A percentile compares a stretch with the other conserved stretches of the same genome.
Evolutionary conservation across 768 basidiomycete species (phyloP).

Genomic region (Leccinum boreale): DNA sequence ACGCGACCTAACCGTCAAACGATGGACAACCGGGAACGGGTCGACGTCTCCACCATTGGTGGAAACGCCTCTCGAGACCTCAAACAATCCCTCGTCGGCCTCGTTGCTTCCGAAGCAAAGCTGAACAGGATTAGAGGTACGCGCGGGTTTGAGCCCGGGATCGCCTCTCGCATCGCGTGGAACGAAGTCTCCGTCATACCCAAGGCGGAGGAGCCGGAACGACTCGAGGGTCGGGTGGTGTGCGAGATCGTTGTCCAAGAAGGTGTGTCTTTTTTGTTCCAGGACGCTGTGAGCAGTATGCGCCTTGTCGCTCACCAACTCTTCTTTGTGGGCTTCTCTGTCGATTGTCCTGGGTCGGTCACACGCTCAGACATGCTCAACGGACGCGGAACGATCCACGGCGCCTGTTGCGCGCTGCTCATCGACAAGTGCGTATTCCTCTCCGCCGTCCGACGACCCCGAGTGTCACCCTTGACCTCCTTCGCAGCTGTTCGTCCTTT

Average conservation of each 20-base stretch:
- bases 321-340: not conserved
- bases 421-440: conserved; percentile 45
- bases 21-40: conserved; percentile 13
- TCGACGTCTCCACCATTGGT: conserved; percentile 20
- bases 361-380: conserved; percentile 51
- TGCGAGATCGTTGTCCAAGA: conserved; percentile 40
- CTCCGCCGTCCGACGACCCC: not conserved
- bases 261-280: conserved; percentile 28
- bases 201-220: conserved; percentile 44
- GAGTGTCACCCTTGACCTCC: not conserved
- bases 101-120: conserved; percentile 11
- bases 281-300: not conserved
- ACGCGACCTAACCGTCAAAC: not conserved
- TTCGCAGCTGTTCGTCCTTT: conserved; percentile 47
- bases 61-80: conserved; percentile 29
- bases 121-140: conserved; percentile 5
- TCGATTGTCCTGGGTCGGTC: not conserved
- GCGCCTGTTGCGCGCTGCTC: conserved; percentile 52
- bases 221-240: conserved; percentile 45
- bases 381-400: conserved; percentile 45
- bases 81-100: conserved; percentile 26
- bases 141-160: conserved; percentile 22
- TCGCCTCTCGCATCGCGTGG: conserved; percentile 27
- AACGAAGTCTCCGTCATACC: conserved; percentile 41
- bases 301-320: not conserved